Conservation (phyloP, 768 basidiomycete species). For the Rhodotorula diobovata region DNA sequence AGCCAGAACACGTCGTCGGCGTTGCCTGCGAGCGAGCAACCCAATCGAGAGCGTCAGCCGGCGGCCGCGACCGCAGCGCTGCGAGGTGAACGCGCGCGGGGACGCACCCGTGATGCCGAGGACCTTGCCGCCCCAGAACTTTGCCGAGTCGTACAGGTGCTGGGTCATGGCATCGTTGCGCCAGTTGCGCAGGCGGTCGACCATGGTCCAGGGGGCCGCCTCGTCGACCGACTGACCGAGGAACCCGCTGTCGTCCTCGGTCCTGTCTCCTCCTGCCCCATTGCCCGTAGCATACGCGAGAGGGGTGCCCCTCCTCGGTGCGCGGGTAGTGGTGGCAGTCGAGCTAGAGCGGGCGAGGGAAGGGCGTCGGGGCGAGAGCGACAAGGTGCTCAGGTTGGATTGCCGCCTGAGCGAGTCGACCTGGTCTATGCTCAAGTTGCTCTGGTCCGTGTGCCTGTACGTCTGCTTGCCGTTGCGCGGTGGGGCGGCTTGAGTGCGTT, state of each 20-base stretch:
- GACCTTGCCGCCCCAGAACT: conserved; percentile 98
- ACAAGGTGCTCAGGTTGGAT: conserved; percentile 29
- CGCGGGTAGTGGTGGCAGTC: conserved; percentile 11
- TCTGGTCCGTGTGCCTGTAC: background rate
- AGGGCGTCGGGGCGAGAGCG: conserved; percentile 34
- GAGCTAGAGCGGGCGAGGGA: conserved; percentile 19
- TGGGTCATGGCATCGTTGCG: conserved; percentile 97
- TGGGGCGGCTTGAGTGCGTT: background rate
- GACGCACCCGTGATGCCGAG: conserved; percentile 81
- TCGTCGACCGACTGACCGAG: conserved; percentile 3
- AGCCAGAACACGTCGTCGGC: conserved; percentile 99
- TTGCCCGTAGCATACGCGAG: background rate
- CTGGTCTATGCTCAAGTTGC: conserved; percentile 24
- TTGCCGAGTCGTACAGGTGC: conserved; percentile 92
- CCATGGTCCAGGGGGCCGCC: conserved; percentile 63
- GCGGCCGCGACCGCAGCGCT: background rate
- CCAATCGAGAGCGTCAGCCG: background rate
- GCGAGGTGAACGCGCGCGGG: too few species aligned
- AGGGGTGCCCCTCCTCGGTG: background rate
- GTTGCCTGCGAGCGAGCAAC: conserved; percentile 63
- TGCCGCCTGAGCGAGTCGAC: conserved; percentile 24
- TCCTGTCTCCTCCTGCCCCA: background rate
- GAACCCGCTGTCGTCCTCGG: background rate
- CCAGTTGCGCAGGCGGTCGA: conserved; percentile 95
- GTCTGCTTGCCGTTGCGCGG: background rate